Base-by-base conservation (phyloP, 2,329 filamentous ascomycete genomes). In the Exophiala mesophila region DNA sequence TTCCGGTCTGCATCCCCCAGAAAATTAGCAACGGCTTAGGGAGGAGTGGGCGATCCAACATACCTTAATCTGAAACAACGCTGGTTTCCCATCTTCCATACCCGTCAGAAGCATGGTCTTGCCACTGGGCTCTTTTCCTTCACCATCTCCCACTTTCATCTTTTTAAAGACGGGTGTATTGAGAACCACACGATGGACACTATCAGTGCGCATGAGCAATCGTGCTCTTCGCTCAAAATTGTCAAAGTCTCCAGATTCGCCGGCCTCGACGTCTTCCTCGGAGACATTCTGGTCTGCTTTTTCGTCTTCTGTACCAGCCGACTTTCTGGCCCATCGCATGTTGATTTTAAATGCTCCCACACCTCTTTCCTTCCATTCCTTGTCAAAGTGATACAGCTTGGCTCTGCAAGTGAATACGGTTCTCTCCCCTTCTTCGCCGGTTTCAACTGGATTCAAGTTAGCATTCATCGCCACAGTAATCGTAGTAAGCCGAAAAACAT, bases 161-260 rank as follows among this genome's bases (percentile, higher is more conserved):
- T 81, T 78, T 44, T 85, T 83, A 46, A 88, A 77, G 45, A 97
- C 74, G 1, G 82, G 79, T 1, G 85, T 87, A 66, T 97, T 97
- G 37, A 97, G 71, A 49, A 95, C 82, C 40, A 97, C 80, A 16
- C 88, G 79, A 57, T 89, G 81, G 1, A 87, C 92, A 47, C 88
- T 88, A 58, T 96, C 89, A 54, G 94, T 88, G 13, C 90, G 83
- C 80, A 96, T 88, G 48, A 97, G 77, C 53, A 97, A 77, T 30
- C 90, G 83, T 17, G 83, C 76, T 47, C 69, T 71, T 32, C 58
- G 62, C 41, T 39, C 49, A 13, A 36, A 23, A n/a, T 26, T 36
- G 17, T 20, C 19, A 18, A 40, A 47, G n/a, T 20, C 32, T 15
- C 29, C 23, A 26, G 41, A 20, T 16, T 38, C 47, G 21, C 78